These are phyloP conservation scores for Metschnikowia picachoensis DNA, from an alignment of 805 yeast genomes.

Conservation along the genomic window DNA sequence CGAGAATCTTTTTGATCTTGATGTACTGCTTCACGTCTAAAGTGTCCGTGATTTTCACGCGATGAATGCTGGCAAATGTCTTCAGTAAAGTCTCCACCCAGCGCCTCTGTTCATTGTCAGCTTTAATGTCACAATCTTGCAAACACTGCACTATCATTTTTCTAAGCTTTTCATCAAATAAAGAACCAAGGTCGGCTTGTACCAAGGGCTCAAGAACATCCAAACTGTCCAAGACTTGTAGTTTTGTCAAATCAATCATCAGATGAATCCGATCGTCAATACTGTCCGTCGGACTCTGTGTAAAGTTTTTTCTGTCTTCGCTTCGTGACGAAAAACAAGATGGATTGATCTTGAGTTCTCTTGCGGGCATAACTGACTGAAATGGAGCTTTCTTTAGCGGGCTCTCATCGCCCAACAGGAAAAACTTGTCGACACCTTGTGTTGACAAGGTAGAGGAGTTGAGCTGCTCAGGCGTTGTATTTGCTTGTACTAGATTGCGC, in stretches of 20 bases:
- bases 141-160: slow-evolving; percentile 56
- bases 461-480: background rate
- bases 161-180: slow-evolving; percentile 43
- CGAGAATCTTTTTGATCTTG: slow-evolving; percentile 79
- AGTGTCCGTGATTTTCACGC: slow-evolving; percentile 59
- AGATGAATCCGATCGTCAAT: background rate
- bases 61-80: slow-evolving; percentile 5
- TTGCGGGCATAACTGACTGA: background rate
- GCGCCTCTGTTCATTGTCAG: slow-evolving; percentile 28
- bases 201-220: background rate
- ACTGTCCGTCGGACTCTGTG: background rate
- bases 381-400: background rate
- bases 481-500: background rate
- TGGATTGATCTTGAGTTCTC: background rate
- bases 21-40: slow-evolving; percentile 86
- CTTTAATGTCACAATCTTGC: slow-evolving; percentile 52
- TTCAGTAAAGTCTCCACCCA: slow-evolving; percentile 64
- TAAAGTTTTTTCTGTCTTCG: background rate
- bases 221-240: background rate
- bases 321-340: background rate
- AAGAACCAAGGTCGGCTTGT: slow-evolving; percentile 3
- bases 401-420: background rate
- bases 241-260: background rate
- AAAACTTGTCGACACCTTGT: background rate
- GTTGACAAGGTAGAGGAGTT: background rate